A percentile compares a stretch with the other conserved stretches of the same genome.
Conservation (phyloP, 2,329 filamentous ascomycete genomes). For the Phaeosphaeriaceae sp. region DNA sequence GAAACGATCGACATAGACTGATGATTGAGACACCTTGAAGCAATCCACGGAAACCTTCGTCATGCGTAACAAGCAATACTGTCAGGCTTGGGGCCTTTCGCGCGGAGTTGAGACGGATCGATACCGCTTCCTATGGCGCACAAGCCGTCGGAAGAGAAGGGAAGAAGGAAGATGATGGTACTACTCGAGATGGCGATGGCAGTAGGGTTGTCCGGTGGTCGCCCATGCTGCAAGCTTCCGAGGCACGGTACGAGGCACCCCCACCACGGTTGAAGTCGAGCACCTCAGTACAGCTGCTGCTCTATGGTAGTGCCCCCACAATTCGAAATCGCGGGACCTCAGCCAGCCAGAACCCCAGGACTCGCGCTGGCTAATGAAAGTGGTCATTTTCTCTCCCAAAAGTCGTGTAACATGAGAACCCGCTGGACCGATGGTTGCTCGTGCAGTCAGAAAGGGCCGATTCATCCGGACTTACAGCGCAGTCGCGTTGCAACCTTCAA, state of each 20-base stretch:
- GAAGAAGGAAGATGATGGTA: background rate
- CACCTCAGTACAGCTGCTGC: background rate
- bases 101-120: background rate
- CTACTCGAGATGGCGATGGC: background rate
- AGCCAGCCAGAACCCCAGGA: background rate
- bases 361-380: background rate
- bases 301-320: background rate
- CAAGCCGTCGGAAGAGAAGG: background rate
- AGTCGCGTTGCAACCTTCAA: background rate
- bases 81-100: background rate
- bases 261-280: background rate
- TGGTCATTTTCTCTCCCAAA: background rate
- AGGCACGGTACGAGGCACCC: background rate
- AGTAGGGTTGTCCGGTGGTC: background rate
- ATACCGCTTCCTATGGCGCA: background rate
- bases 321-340: background rate
- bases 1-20: background rate
- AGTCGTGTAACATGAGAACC: background rate
- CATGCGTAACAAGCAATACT: background rate
- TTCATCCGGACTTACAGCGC: background rate
- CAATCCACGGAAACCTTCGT: background rate
- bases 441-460: background rate
- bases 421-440: background rate
- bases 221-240: background rate
- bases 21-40: background rate